These are phyloP conservation scores for Nyctanthes arbortristis DNA, from an alignment of 257 asterid species.

Conservation along the genomic window DNA sequence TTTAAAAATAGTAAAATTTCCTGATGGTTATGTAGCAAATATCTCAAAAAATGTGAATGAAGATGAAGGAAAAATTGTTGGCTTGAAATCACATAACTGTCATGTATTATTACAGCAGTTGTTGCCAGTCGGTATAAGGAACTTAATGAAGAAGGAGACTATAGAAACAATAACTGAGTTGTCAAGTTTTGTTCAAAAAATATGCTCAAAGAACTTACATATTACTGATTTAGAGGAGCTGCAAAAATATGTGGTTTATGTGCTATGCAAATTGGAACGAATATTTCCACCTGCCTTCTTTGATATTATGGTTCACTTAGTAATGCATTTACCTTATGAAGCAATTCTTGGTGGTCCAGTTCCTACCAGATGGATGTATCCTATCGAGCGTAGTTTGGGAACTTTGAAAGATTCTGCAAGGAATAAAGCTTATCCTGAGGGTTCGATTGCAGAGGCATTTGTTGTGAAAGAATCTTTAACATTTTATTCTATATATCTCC, in stretches of 20 bases:
- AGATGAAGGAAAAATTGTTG: neutral
- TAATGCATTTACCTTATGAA: neutral
- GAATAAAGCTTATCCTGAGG: neutral
- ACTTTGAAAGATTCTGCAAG: neutral
- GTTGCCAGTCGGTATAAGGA: neutral
- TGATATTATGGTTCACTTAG: neutral
- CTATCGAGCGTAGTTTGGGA: neutral
- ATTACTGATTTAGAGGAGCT: neutral
- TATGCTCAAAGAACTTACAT: neutral
- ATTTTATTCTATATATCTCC: neutral
- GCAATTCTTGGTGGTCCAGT: neutral
- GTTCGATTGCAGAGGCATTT: neutral
- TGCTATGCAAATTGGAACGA: neutral
- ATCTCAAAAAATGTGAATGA: neutral
- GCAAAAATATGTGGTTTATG: neutral
- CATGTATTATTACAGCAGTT: neutral
- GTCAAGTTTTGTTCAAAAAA: neutral
- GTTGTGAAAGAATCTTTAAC: neutral
- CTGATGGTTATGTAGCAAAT: neutral
- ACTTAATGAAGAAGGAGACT: neutral
- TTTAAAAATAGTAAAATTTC: too few relatives aligned
- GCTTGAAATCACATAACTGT: neutral
- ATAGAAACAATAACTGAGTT: neutral
- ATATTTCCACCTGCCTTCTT: neutral
- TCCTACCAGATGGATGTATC: neutral